These are phyloP conservation scores for Bolboschoenus planiculmis DNA, from an alignment of 176 grass and related monocot genomes.

Conservation along the genomic window DNA sequence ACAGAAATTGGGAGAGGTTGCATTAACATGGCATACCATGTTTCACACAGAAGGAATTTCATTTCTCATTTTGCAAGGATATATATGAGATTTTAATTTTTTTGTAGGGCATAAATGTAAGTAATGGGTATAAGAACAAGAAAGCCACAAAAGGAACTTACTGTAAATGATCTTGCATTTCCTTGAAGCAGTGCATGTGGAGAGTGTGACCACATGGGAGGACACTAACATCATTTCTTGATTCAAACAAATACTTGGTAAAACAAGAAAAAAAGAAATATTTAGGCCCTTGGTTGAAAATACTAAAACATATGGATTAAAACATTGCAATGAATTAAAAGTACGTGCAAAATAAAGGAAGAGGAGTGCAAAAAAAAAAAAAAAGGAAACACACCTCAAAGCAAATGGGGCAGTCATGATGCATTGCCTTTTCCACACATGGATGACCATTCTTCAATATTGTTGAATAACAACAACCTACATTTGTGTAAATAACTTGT, in stretches of 20 bases:
- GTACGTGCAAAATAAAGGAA: neutral
- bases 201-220: conserved; percentile 87
- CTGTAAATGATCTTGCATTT: conserved; percentile 85
- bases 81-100: neutral
- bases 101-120: neutral
- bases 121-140: neutral
- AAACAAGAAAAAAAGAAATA: conserved; percentile 11
- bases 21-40: neutral
- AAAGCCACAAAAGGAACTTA: conserved; percentile 29
- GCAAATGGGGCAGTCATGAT: conserved; percentile 97
- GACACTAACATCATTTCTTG: conserved; percentile 57
- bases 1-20: neutral
- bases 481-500: conserved; percentile 3
- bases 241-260: conserved; percentile 80
- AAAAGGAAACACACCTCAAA: conserved; percentile 53
- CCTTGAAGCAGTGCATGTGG: conserved; percentile 77
- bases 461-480: conserved; percentile 84
- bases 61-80: neutral
- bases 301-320: neutral
- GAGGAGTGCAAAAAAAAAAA: neutral
- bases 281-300: neutral
- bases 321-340: neutral
- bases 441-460: conserved; percentile 67
- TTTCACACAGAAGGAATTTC: neutral
- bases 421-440: conserved; percentile 95